Conservation (phyloP, 2,329 filamentous ascomycete species). For the Sporothrix phasma region DNA sequence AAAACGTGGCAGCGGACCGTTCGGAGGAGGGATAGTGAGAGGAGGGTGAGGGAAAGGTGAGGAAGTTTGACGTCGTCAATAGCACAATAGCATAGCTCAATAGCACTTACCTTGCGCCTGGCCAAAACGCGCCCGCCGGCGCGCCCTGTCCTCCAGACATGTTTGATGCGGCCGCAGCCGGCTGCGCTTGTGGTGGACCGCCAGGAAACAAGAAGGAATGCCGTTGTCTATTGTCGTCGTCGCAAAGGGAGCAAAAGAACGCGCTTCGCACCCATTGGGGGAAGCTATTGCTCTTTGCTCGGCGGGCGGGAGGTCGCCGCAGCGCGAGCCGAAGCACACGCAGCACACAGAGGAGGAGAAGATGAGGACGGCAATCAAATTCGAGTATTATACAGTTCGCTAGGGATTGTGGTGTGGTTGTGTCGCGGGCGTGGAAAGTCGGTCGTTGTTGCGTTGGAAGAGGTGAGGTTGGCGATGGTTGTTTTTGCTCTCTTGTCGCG, state of each 20-base stretch:
- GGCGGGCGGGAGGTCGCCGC: constrained; percentile 10
- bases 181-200: constrained; percentile 7
- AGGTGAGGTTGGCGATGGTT: background rate
- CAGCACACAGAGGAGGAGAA: background rate
- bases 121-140: background rate
- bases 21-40: background rate
- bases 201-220: constrained; percentile 13
- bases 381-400: background rate
- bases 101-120: background rate
- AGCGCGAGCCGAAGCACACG: background rate
- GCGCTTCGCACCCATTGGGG: constrained; percentile 13
- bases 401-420: background rate
- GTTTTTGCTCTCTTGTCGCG: background rate
- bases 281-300: no score
- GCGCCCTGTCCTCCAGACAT: background rate
- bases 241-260: constrained; percentile 1
- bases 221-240: constrained; percentile 8
- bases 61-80: background rate
- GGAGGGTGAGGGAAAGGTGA: background rate
- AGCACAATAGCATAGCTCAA: background rate
- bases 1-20: background rate
- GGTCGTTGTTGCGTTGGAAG: background rate
- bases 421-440: background rate
- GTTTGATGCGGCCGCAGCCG: background rate
- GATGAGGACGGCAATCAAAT: no score